Conservation (phyloP, 2,329 filamentous ascomycete species). For the Falciphora oryzae region DNA sequence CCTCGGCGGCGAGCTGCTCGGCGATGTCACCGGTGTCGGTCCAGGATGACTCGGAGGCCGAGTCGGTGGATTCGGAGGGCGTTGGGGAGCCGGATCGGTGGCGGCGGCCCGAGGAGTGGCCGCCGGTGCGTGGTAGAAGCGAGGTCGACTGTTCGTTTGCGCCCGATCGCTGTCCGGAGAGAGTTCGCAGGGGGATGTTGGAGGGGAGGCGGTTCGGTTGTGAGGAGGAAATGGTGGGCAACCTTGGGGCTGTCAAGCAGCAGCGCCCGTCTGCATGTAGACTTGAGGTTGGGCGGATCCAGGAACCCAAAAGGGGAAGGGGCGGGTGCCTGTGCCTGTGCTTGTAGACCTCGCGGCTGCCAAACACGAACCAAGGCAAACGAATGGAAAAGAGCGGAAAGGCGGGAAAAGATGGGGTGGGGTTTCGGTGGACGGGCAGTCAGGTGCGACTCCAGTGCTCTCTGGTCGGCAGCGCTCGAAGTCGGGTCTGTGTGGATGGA, state of each 20-base stretch:
- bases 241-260: conserved; percentile 67
- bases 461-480: background rate
- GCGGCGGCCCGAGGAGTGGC: conserved; percentile 31
- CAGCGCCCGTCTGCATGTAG: conserved; percentile 58
- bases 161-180: conserved; percentile 39
- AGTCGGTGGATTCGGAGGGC: conserved; percentile 31
- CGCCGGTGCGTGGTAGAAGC: conserved; percentile 38
- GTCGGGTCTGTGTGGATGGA: background rate
- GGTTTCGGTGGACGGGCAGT: background rate
- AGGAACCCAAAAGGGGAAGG: background rate
- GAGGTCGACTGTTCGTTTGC: conserved; percentile 36
- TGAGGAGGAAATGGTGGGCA: conserved; percentile 81
- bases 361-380: background rate
- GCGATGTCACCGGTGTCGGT: conserved; percentile 92
- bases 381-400: background rate
- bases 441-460: background rate
- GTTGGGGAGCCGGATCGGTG: conserved; percentile 40
- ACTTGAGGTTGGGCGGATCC: background rate
- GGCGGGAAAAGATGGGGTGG: background rate
- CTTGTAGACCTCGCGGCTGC: background rate
- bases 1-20: conserved; percentile 79
- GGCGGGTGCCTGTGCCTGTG: background rate
- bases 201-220: conserved; percentile 63
- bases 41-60: conserved; percentile 58
- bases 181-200: conserved; percentile 81